Evolutionary conservation across 257 asterid genomes (phyloP), one percentile per base, ranked within the genome.

Genomic region (Coffea canephora): DNA sequence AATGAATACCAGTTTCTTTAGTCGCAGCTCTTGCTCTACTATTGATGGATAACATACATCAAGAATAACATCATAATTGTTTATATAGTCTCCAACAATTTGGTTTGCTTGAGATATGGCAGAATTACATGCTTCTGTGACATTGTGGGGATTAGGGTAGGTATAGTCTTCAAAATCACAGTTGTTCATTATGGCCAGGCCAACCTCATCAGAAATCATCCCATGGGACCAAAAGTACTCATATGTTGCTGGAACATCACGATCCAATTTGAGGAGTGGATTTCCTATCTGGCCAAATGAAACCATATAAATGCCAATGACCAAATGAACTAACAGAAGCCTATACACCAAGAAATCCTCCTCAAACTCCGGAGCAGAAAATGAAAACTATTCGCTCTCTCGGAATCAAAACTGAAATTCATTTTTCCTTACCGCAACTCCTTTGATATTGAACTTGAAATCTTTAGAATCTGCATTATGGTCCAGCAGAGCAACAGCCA

Each of bases 141-240:
- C 93, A 50, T 92, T 94, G 85, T 96, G 99, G 5, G 96, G 92
- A 77, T 84, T 82, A n/a, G 85, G 88, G 69, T 87, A 96, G 0
- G 94, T 83, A 69, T 96, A 96, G 76, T 96, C 98, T 8, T 93
- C 97, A 77, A 96, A 94, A 48, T 92, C 91, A 69, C 99, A 96
- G 25, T 94, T 94, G 65, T 86, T 91, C 89, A 86, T 92, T 68
- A 96, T 90, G 78, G 95, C 57, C 48, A 87, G 93, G 64, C 97
- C 96, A 12, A 85, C 19, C 87, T 96, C 99, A 84, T 96, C 99
- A 69, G 99, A 96, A 77, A 96, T 94, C 98, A 96, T 92, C 45
- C 99, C 98, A 59, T 94, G 99, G 11, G 99, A 96, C 99, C 98
- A 96, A 77, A 89, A 96, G 85, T 57, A 96, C 21, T 94, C 97